phyloP scores from a whole-genome alignment of 352 stramenopile species.

The Phytopythium boreale region DNA sequence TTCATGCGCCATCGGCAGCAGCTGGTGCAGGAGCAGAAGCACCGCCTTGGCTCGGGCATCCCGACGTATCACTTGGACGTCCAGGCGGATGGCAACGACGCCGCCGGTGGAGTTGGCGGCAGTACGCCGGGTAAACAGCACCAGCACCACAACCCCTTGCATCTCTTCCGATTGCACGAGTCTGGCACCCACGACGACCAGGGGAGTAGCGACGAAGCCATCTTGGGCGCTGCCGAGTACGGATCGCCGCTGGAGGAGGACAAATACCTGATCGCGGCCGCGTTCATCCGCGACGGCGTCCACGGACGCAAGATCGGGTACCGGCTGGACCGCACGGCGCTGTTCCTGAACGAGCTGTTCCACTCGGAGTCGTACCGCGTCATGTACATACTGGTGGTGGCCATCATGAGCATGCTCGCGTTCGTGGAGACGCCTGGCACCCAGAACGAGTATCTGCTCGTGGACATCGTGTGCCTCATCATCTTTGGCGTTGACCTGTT shows the following conservation, averaged over 20 bases:
- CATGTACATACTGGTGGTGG: conserved; percentile 70
- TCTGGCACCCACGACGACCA: conserved; percentile 10
- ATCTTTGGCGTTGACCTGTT: conserved; percentile 62
- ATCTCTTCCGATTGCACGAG: conserved; percentile 1
- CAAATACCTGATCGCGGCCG: conserved; percentile 70
- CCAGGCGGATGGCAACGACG: neutral
- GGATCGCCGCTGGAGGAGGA: conserved; percentile 44
- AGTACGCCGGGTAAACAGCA: neutral
- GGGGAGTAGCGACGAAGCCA: conserved; percentile 24
- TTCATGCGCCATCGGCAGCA: conserved; percentile 62
- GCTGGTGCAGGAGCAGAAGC: conserved; percentile 36
- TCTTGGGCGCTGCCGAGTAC: conserved; percentile 26
- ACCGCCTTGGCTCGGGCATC: conserved; percentile 28
- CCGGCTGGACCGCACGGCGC: conserved; percentile 59
- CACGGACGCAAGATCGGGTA: conserved; percentile 86
- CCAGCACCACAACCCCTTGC: conserved; percentile 1
- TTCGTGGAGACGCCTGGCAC: conserved; percentile 62
- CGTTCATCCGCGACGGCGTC: conserved; percentile 79
- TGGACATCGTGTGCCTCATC: conserved; percentile 64
- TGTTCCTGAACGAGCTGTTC: conserved; percentile 71
- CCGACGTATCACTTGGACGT: conserved; percentile 37
- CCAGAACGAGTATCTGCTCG: conserved; percentile 50
- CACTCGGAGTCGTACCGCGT: conserved; percentile 68
- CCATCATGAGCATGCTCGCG: conserved; percentile 56
- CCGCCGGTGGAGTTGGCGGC: neutral